These are phyloP conservation scores for Fusarium multiceps DNA, from an alignment of 2,329 filamentous ascomycete species.

Conservation along the genomic window DNA sequence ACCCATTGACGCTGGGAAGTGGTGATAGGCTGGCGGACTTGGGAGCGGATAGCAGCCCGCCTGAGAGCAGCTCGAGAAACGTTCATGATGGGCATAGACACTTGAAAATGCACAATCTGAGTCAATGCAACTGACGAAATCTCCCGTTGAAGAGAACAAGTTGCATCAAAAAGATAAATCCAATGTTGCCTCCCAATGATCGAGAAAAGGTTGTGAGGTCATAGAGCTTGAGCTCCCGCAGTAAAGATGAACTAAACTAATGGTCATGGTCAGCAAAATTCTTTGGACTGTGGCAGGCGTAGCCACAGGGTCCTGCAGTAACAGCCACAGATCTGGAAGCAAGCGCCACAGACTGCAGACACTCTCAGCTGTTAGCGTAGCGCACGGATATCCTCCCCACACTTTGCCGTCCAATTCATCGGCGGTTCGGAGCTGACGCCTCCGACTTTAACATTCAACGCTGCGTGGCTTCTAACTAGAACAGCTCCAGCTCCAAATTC, in stretches of 20 bases:
- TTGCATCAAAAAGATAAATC: constrained; percentile 6
- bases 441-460: constrained; percentile 45
- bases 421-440: constrained; percentile 47
- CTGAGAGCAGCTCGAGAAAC: constrained; percentile 47
- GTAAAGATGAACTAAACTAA: not conserved
- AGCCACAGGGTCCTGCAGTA: not conserved
- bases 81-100: constrained; percentile 46
- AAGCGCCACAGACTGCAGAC: constrained; percentile 32
- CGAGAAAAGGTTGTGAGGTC: constrained; percentile 43
- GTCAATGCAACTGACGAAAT: constrained; percentile 9
- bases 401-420: constrained; percentile 38
- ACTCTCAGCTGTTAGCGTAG: constrained; percentile 4
- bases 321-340: constrained; percentile 13
- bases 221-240: constrained; percentile 39
- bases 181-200: constrained; percentile 23
- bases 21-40: constrained; percentile 35
- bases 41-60: constrained; percentile 44
- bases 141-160: constrained; percentile 6
- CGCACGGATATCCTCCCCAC: constrained; percentile 26
- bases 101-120: not conserved
- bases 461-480: constrained; percentile 48
- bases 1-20: constrained; percentile 47
- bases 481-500: constrained; percentile 9
- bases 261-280: constrained; percentile 45
- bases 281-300: constrained; percentile 37